Conservation (phyloP, 83 land plant genomes). For the Picea engelmannii region DNA sequence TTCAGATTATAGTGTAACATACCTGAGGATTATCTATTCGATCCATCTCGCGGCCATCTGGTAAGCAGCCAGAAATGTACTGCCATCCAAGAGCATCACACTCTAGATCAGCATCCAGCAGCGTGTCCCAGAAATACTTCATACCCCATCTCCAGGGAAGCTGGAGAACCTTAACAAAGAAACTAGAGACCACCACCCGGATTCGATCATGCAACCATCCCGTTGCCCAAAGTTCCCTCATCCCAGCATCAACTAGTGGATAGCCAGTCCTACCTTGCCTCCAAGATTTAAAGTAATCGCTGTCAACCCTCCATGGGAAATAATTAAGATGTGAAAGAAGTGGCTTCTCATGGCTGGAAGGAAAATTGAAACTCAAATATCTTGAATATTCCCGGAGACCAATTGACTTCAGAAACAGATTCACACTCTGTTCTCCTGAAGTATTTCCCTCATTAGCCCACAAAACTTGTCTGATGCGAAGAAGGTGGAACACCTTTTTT, state of each 20-base stretch:
- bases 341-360: conserved; percentile 69
- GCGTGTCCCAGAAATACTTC: conserved; percentile 90
- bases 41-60: conserved; percentile 75
- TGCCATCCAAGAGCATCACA: conserved; percentile 92
- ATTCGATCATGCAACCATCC: conserved; percentile 84
- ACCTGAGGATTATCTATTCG: conserved; percentile 85
- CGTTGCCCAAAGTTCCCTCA: conserved; percentile 91
- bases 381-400: conserved; percentile 84
- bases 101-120: conserved; percentile 81
- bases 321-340: conserved; percentile 33
- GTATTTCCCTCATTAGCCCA: conserved; percentile 76
- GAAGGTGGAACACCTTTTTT: conserved; percentile 66
- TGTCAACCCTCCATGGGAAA: conserved; percentile 48
- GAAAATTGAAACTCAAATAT: conserved; percentile 78
- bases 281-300: conserved; percentile 72
- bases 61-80: conserved; percentile 76
- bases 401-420: conserved; percentile 70
- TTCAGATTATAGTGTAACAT: background rate
- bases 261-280: conserved; percentile 87
- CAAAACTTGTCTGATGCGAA: conserved; percentile 65
- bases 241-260: conserved; percentile 85
- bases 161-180: conserved; percentile 81
- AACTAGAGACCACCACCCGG: conserved; percentile 82
- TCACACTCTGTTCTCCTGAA: conserved; percentile 70
- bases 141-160: conserved; percentile 94